phyloP scores from a whole-genome alignment of 208 protist genomes.

The Crithidia expoeki region DNA sequence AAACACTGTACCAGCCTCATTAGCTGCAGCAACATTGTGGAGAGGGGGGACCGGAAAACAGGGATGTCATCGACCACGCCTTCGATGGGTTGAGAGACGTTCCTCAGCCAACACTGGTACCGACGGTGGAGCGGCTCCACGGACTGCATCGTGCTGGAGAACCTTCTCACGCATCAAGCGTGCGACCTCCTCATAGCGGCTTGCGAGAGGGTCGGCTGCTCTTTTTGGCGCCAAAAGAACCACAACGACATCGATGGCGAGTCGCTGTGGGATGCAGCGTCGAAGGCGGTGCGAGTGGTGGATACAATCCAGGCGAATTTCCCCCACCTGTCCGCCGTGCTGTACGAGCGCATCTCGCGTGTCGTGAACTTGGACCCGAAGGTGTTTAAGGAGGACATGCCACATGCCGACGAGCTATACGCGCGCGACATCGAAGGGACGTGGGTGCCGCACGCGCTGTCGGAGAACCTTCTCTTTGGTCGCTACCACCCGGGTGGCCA shows the following conservation, averaged over 20 bases:
- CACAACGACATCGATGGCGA: constrained; percentile 52
- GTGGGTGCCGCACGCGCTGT: constrained; percentile 77
- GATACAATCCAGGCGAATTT: constrained; percentile 90
- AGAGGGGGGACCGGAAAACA: constrained; percentile 79
- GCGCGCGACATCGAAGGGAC: constrained; percentile 79
- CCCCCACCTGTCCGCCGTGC: constrained; percentile 52
- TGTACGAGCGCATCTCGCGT: constrained; percentile 68
- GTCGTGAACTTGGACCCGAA: constrained; percentile 67
- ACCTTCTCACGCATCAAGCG: constrained; percentile 74
- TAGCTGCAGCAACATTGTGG: constrained; percentile 90
- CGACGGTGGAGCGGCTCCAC: constrained; percentile 30
- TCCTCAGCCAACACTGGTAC: constrained; percentile 26
- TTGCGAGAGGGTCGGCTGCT: constrained; percentile 82
- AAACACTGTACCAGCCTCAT: constrained; percentile 37
- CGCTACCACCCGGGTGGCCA: constrained; percentile 85
- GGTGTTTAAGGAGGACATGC: constrained; percentile 59
- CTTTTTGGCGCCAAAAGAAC: constrained; percentile 74
- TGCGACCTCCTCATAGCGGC: constrained; percentile 69
- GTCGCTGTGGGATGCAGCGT: constrained; percentile 36
- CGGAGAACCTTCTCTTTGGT: constrained; percentile 80
- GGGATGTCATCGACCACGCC: constrained; percentile 65
- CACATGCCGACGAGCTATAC: constrained; percentile 63
- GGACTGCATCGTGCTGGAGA: constrained; percentile 82
- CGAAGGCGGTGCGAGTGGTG: constrained; percentile 74
- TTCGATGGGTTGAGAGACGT: constrained; percentile 28